Conservation (phyloP, 2,329 filamentous ascomycete genomes). For the Penicillium janthinellum region DNA sequence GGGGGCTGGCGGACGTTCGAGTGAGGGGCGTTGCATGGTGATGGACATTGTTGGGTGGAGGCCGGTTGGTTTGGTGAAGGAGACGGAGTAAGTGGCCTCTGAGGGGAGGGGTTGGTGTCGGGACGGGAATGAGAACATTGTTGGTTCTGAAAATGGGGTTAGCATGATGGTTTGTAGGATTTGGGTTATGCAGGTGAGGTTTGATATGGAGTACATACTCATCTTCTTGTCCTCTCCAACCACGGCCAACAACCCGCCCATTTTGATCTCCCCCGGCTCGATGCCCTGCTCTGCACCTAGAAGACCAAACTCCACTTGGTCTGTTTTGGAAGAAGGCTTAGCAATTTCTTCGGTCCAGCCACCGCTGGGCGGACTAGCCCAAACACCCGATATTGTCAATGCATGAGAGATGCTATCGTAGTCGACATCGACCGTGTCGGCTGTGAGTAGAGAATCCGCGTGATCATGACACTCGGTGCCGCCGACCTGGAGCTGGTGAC, state of each 20-base stretch:
- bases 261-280: conserved; percentile 72
- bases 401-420: conserved; percentile 70
- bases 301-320: conserved; percentile 78
- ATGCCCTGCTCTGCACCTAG: conserved; percentile 62
- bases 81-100: conserved; percentile 60
- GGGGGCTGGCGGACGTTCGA: conserved; percentile 51
- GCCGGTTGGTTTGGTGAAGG: conserved; percentile 72
- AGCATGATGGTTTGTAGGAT: background rate
- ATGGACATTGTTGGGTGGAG: conserved; percentile 81
- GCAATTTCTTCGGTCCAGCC: conserved; percentile 53
- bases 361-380: conserved; percentile 45
- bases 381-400: conserved; percentile 66
- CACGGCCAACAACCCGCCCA: conserved; percentile 77
- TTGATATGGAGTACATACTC: conserved; percentile 44
- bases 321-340: conserved; percentile 31
- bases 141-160: conserved; percentile 56
- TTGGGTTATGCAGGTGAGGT: background rate
- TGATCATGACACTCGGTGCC: conserved; percentile 53
- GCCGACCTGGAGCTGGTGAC: conserved; percentile 43
- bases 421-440: conserved; percentile 73
- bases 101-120: conserved; percentile 66
- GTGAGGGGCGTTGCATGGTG: conserved; percentile 55
- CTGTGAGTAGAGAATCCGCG: conserved; percentile 52
- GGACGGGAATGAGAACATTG: conserved; percentile 80
- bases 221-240: conserved; percentile 73